These are phyloP conservation scores for Colletotrichum salicis DNA, from an alignment of 2,329 filamentous ascomycete genomes.

Conservation along the genomic window DNA sequence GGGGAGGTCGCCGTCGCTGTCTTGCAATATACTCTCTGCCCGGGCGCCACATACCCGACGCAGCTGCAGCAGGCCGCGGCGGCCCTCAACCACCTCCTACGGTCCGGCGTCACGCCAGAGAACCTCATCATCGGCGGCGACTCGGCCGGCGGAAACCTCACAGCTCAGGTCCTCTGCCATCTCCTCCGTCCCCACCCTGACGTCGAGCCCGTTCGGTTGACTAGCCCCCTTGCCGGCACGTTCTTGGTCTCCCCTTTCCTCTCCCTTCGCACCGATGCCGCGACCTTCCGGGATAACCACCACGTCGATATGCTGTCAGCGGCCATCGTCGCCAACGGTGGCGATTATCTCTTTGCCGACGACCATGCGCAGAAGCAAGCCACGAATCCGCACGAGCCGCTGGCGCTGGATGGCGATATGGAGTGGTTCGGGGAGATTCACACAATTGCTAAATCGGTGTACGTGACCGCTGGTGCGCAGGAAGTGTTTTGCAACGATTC, in stretches of 20 bases:
- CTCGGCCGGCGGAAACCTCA: not conserved
- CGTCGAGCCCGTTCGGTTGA: not conserved
- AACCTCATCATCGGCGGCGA: not conserved
- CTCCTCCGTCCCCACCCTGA: not conserved
- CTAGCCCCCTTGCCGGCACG: not conserved
- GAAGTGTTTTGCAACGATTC: not conserved
- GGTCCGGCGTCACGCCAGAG: not conserved
- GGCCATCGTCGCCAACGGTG: not conserved
- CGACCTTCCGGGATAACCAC: not conserved
- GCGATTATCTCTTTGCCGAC: not conserved
- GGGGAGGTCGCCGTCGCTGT: conserved; percentile 45
- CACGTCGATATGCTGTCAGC: conserved; percentile 2
- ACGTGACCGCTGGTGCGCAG: not conserved
- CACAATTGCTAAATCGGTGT: not conserved
- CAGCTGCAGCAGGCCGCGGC: conserved; percentile 45
- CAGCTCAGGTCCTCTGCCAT: not conserved
- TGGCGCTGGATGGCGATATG: not conserved
- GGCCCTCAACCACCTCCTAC: not conserved
- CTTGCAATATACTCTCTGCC: conserved; percentile 48
- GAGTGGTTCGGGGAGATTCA: conserved; percentile 4
- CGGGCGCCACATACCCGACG: conserved; percentile 43
- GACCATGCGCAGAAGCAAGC: not conserved
- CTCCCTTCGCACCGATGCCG: not conserved
- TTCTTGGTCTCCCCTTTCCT: conserved; percentile 6
- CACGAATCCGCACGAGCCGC: not conserved